phyloP scores from a whole-genome alignment of 768 basidiomycete species.

The Psilocybe cubensis region DNA sequence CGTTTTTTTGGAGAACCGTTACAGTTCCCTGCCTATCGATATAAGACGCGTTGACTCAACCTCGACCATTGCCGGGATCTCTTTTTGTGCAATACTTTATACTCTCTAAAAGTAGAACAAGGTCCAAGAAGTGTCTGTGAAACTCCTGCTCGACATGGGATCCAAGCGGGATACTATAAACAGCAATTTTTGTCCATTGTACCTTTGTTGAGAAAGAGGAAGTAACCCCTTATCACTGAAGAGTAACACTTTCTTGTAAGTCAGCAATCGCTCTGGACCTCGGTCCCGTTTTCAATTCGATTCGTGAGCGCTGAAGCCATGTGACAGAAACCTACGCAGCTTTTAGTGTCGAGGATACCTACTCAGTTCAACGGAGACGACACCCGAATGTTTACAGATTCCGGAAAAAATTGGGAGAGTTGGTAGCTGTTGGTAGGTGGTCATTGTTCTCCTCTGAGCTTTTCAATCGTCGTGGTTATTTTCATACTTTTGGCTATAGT shows the following conservation, averaged over 20 bases:
- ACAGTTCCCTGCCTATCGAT: too few relatives aligned
- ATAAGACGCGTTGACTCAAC: too few relatives aligned
- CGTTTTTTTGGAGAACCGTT: too few relatives aligned
- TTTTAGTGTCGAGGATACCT: slow-evolving; percentile 2
- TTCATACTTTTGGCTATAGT: neutral
- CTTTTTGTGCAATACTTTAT: neutral
- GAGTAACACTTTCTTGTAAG: slow-evolving; percentile 1
- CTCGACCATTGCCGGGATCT: neutral
- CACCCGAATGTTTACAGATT: slow-evolving; percentile 4
- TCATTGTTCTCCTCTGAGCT: neutral
- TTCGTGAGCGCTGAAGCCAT: neutral
- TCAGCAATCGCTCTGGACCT: neutral
- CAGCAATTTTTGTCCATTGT: neutral
- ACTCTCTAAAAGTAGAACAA: slow-evolving; percentile 3
- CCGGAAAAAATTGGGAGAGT: neutral
- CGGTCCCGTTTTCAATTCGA: neutral
- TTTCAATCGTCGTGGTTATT: slow-evolving; percentile 1
- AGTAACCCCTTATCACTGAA: slow-evolving; percentile 8
- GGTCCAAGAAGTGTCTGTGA: neutral
- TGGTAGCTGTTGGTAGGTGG: neutral
- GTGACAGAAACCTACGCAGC: neutral
- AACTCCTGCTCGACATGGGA: neutral
- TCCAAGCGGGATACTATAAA: neutral
- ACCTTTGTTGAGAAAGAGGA: slow-evolving; percentile 12
- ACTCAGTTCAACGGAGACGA: neutral